A percentile compares a stretch with the other conserved stretches of the same genome.
These are phyloP conservation scores for Rhodomyrtus psidioides DNA, from an alignment of 441 rosid species.

Conservation along the genomic window DNA sequence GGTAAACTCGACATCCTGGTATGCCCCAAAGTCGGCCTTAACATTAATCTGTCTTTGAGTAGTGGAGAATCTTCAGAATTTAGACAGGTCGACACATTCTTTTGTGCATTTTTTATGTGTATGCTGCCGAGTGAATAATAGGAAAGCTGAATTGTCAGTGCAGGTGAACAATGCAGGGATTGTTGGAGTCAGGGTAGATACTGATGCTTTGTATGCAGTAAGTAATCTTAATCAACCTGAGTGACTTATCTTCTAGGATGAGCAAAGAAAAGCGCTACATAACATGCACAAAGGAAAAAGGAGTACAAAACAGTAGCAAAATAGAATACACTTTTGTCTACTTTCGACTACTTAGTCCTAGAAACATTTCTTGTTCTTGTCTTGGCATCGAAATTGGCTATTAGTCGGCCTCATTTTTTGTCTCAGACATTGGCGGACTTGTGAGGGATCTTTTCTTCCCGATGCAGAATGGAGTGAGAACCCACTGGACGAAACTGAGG, in stretches of 20 bases:
- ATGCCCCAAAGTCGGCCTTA: background rate
- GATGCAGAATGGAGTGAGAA: background rate
- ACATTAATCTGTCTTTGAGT: background rate
- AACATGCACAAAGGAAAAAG: background rate
- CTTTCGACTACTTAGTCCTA: background rate
- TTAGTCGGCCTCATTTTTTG: background rate
- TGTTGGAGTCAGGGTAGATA: background rate
- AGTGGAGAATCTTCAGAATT: background rate
- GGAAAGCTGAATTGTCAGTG: background rate
- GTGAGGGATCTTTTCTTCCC: background rate
- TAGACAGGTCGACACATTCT: background rate
- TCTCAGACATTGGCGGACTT: background rate
- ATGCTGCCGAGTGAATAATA: background rate
- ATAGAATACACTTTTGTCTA: background rate
- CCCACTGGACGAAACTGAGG: background rate
- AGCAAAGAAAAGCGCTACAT: background rate
- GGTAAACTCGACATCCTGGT: constrained; percentile 47
- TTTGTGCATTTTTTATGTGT: background rate
- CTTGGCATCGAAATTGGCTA: background rate
- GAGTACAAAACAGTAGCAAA: background rate
- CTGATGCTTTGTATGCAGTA: background rate
- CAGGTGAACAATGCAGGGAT: constrained; percentile 11
- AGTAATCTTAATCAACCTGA: background rate
- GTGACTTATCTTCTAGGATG: background rate
- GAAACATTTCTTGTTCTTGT: background rate